Base-by-base conservation (phyloP, 495 filamentous ascomycete species). In the Parathielavia hyrcaniae region DNA sequence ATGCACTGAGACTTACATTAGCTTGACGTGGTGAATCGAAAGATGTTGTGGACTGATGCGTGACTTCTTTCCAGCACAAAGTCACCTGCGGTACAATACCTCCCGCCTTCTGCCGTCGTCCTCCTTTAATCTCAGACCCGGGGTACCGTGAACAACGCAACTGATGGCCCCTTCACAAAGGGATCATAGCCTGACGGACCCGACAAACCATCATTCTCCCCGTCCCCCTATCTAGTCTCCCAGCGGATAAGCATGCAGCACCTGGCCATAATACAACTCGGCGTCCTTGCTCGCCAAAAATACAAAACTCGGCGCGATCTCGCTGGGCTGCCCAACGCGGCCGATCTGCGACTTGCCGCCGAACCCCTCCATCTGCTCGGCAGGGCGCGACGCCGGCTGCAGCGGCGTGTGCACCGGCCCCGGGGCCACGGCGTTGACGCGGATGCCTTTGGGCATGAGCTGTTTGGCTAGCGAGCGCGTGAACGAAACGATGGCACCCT, bases 221-320 rank as follows among this genome's bases (percentile, higher is more conserved):
- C 3, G 10, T 23, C 6, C 1, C 46, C 1, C 46, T 17, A 4
- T 30, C 50, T 61, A 69, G 17, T 67, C 67, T 6, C 67, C 67
- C 38, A 65, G 34, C 1, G 64, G 67, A 59, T 69, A 69, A 5
- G 67, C 61, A 49, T 81, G 81, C 58, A 83, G 48, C 14, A 80
- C 71, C 67, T 83, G 80, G 1, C 81, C 81, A 54, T 79, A 79
- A 62, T 77, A 83, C 45, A 84, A 61, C 40, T 78, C 72, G 40
- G 78, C 72, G 58, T 84, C 81, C 49, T 72, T 66, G 49, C 76
- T 78, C 0, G 83, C 82, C 57, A 86, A 61, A 61, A 86, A 86
- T 1, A 86, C 77, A 67, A 78, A 86, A 43, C 77, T 80, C 8
- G 83, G 78, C 6, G 82, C 83, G 55, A 85, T 77, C 67, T 88